Percentiles rank a stretch among this genome's conserved stretches.
phyloP scores from a whole-genome alignment of 805 yeast genomes.

The Yarrowia osloensis region DNA sequence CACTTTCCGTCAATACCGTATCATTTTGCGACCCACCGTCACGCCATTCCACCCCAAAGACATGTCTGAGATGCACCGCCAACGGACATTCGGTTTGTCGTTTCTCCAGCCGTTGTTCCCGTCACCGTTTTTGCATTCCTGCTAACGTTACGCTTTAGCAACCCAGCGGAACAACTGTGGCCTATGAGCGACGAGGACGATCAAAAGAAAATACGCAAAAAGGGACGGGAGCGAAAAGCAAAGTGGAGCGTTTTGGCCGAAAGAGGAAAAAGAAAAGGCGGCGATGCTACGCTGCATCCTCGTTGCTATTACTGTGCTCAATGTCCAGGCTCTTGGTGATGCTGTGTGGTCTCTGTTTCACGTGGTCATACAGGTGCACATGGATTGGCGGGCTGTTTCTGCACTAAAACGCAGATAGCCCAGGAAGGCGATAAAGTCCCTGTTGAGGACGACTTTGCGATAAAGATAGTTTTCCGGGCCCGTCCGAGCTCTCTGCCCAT shows the following conservation, averaged over 20 bases:
- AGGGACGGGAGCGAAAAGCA: not conserved
- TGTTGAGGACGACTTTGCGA: not conserved
- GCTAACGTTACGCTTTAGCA: conserved; percentile 13
- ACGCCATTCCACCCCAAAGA: not conserved
- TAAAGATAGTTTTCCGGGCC: not conserved
- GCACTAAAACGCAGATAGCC: not conserved
- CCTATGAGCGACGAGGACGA: not conserved
- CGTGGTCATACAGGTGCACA: too few species aligned
- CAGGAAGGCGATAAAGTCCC: not conserved
- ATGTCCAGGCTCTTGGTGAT: too few species aligned
- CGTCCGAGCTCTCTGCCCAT: not conserved
- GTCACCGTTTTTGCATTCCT: conserved; percentile 9
- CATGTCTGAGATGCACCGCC: not conserved
- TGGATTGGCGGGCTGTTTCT: too few species aligned
- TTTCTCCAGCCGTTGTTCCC: conserved; percentile 8
- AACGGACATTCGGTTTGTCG: not conserved
- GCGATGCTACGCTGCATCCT: not conserved
- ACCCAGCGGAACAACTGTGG: conserved; percentile 5
- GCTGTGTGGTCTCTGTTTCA: too few species aligned
- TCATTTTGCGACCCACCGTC: too few species aligned
- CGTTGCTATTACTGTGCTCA: not conserved
- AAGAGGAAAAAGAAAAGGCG: not conserved
- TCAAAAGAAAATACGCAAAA: not conserved
- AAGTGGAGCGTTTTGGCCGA: not conserved
- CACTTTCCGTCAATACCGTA: too few species aligned